Conservation (phyloP, 768 basidiomycete genomes). For the Suillus fuscotomentosus region DNA sequence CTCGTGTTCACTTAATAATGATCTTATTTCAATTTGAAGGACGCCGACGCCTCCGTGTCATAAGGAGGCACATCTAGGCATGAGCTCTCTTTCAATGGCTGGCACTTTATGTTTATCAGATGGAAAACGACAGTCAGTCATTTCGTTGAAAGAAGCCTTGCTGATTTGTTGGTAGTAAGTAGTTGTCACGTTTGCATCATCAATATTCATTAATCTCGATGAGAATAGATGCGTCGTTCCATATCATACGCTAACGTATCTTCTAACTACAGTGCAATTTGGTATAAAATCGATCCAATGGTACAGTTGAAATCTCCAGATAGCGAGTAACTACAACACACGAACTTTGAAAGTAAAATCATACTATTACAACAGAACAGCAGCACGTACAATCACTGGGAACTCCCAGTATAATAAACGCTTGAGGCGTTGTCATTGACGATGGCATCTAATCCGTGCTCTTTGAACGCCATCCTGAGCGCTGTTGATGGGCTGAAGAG, state of each 20-base stretch:
- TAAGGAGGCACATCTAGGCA: not conserved
- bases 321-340: not conserved
- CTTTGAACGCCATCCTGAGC: constrained; percentile 2
- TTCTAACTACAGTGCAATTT: not conserved
- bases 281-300: not conserved
- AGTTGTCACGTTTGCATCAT: not conserved
- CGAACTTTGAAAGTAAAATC: not conserved
- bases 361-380: not conserved
- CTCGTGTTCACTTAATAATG: not conserved
- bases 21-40: not conserved
- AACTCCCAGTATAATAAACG: not conserved
- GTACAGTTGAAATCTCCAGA: not conserved
- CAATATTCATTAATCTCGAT: not conserved
- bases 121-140: not conserved
- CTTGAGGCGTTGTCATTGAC: not conserved
- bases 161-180: not conserved
- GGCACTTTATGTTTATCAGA: not conserved
- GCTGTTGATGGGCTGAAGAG: constrained; percentile 3
- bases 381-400: not conserved
- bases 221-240: not conserved
- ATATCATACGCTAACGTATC: not conserved
- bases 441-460: not conserved
- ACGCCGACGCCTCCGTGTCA: not conserved
- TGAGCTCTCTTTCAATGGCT: not conserved
- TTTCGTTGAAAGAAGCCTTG: not conserved